Evolutionary conservation across 2,329 filamentous ascomycete species (phyloP).

Genomic region (Aspergillus sp.): DNA sequence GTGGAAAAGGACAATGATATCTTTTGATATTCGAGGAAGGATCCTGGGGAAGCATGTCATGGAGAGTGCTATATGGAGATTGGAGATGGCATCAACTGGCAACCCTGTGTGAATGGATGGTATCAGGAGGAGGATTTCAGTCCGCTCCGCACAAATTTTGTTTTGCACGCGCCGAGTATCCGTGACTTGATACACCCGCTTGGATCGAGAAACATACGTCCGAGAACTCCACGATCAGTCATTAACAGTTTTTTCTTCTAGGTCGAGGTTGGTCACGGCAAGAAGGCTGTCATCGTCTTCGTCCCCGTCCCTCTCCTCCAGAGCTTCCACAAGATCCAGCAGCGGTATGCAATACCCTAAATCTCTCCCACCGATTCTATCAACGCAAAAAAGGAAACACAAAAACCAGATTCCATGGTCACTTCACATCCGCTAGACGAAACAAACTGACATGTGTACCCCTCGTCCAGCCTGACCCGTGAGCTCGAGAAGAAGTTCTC

Average conservation of each 20-base stretch:
- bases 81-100: background rate
- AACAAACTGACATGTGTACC: background rate
- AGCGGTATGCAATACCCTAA: conserved; percentile 67
- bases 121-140: background rate
- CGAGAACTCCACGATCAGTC: background rate
- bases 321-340: conserved; percentile 99
- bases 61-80: background rate
- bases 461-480: conserved; percentile 76
- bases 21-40: background rate
- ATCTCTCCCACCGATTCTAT: conserved; percentile 34
- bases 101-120: background rate
- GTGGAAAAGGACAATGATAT: background rate
- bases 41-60: background rate
- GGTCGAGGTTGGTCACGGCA: conserved; percentile 99
- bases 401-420: background rate
- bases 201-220: too few species aligned
- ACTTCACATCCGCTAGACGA: background rate
- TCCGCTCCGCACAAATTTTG: background rate
- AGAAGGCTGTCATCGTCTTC: conserved; percentile 99
- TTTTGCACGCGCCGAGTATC: background rate
- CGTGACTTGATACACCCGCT: too few species aligned
- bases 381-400: conserved; percentile 8
- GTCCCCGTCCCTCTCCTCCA: conserved; percentile 98
- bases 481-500: conserved; percentile 99
- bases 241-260: conserved; percentile 39